Base-by-base conservation (phyloP, 2,329 filamentous ascomycete species). In the Aureobasidium leucospermi region DNA sequence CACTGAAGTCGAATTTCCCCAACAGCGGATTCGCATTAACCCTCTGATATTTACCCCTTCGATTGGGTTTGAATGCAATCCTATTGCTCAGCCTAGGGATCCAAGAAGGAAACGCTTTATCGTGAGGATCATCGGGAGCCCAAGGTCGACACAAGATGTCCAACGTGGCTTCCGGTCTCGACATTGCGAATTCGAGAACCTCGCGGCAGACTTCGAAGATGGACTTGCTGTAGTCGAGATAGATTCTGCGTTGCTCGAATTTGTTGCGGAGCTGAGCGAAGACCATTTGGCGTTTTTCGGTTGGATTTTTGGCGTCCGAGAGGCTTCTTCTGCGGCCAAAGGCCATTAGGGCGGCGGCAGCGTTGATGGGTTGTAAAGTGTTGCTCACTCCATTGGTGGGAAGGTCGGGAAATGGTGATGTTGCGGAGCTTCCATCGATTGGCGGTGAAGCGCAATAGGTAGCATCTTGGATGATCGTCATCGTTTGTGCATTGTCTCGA, bases 131-230 rank as follows among this genome's bases (percentile, higher is more conserved):
- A 10, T 36, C 46, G 11, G 59, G 59, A 3, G 59, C 59, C 59
- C 59, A 61, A 13, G 59, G 59, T 32, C 43, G 46, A 48, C 59
- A 61, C 3, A 61, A 43, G 36, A 61, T 61, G 15, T 61, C 59
- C 3, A 61, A 45, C 2, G 51, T 48, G 8, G 32, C 51, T 19
- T 53, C 55, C 11, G 39, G 39, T 32, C 46, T 38, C 4, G 34
- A 39, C 48, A 52, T 52, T 5, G 47, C 52, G 19, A 53, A 61
- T 32, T 61, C 53, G 15, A 61, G 59, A 6, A 61, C 55, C 11
- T 61, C 59, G 5, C 42, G 42, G 36, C 59, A 61, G n/a, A 61
- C 59, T 11, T 58, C 59, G 16, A 61, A 61, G 16, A 61, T 55
- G 16, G 23, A 29, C 15, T 48, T 47, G n/a, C 55, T 61, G 45